phyloP scores from a whole-genome alignment of 345 rosid genomes.

The Brassica carinata region DNA sequence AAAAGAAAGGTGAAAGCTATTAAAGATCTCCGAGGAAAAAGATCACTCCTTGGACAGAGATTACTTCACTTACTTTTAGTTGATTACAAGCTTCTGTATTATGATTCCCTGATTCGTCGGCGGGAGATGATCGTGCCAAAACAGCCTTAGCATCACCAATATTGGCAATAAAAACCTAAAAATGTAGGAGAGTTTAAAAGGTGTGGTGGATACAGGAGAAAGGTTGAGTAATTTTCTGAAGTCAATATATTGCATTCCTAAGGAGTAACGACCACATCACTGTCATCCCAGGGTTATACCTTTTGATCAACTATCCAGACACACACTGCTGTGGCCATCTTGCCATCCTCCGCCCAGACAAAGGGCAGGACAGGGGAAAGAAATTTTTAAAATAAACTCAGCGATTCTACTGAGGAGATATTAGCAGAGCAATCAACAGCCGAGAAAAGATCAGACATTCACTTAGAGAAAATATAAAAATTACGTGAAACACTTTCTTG shows the following conservation, averaged over 20 bases:
- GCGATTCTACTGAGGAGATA: neutral
- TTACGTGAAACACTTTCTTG: slow-evolving; percentile 76
- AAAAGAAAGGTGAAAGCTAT: too few species aligned
- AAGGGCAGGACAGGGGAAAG: slow-evolving; percentile 14
- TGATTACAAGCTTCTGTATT: too few species aligned
- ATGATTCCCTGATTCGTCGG: slow-evolving; percentile 35
- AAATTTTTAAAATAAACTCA: too few species aligned
- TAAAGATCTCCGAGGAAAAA: too few species aligned
- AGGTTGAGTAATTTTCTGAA: too few species aligned
- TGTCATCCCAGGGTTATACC: too few species aligned
- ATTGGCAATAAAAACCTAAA: slow-evolving; percentile 78
- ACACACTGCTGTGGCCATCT: slow-evolving; percentile 52
- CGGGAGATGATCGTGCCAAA: slow-evolving; percentile 63
- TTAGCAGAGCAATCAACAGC: slow-evolving; percentile 13
- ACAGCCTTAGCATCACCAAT: slow-evolving; percentile 94
- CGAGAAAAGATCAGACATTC: neutral
- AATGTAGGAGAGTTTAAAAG: slow-evolving; percentile 21
- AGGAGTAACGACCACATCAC: too few species aligned
- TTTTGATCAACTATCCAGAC: too few species aligned
- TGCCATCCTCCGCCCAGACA: slow-evolving; percentile 64
- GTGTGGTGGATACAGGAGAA: slow-evolving; percentile 29
- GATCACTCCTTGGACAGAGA: too few species aligned
- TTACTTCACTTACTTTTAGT: too few species aligned
- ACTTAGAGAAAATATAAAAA: neutral
- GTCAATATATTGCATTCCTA: too few species aligned